A percentile compares a stretch with the other conserved stretches of the same genome.
Evolutionary conservation across 495 filamentous ascomycete genomes (phyloP).

Genomic region (Neurospora hispaniola): DNA sequence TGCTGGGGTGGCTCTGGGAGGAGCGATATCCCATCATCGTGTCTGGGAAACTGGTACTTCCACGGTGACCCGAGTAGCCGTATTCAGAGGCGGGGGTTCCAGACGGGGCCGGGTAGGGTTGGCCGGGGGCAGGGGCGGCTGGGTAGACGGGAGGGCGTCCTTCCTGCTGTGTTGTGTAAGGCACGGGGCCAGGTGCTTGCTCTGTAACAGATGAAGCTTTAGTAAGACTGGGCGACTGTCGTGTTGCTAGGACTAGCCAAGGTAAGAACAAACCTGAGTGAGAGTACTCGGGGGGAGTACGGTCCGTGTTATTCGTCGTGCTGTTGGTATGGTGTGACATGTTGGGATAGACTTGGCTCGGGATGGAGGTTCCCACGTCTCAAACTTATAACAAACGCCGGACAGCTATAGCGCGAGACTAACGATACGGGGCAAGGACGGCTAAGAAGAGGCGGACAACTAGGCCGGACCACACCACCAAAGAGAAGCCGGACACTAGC

Average conservation of each 20-base stretch:
- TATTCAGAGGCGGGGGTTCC: slow-evolving; percentile 52
- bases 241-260: slow-evolving; percentile 44
- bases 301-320: slow-evolving; percentile 46
- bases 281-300: slow-evolving; percentile 84
- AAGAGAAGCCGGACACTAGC: background rate
- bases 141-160: slow-evolving; percentile 60
- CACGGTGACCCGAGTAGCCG: slow-evolving; percentile 26
- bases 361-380: background rate
- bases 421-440: background rate
- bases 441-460: background rate
- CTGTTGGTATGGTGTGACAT: slow-evolving; percentile 1
- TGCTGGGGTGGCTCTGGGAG: background rate
- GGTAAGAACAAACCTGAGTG: slow-evolving; percentile 97
- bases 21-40: background rate
- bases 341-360: background rate
- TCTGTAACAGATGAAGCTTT: slow-evolving; percentile 67
- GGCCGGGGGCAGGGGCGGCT: slow-evolving; percentile 42
- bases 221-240: slow-evolving; percentile 42
- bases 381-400: background rate
- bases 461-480: background rate
- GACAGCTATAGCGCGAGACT: background rate
- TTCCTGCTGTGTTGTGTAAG: slow-evolving; percentile 64
- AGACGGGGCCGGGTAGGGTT: slow-evolving; percentile 48
- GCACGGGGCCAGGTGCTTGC: slow-evolving; percentile 66
- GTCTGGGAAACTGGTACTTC: slow-evolving; percentile 47